These are phyloP conservation scores for Erucastrum elatum DNA, from an alignment of 345 rosid species.

Conservation along the genomic window DNA sequence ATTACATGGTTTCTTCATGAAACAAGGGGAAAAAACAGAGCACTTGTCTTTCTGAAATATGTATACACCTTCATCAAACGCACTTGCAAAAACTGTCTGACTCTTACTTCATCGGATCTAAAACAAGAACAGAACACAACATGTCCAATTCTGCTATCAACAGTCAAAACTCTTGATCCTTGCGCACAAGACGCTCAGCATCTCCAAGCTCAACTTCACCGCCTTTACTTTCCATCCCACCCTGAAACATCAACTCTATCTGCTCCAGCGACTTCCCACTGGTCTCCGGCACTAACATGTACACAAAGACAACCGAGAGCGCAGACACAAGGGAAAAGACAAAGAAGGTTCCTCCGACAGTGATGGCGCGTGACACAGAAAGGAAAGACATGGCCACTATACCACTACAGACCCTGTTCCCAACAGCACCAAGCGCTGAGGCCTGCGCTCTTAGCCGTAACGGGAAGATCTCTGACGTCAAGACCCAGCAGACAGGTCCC, in stretches of 20 bases:
- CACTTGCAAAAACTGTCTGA: conserved; percentile 22
- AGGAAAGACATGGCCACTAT: conserved; percentile 82
- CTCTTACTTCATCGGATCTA: conserved; percentile 12
- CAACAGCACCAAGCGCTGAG: conserved; percentile 72
- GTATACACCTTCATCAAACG: conserved; percentile 7
- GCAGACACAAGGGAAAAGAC: conserved; percentile 58
- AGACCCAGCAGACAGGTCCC: conserved; percentile 81
- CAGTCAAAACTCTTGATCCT: conserved; percentile 32
- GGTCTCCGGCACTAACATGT: conserved; percentile 67
- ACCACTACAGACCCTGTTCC: conserved; percentile 77
- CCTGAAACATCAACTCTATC: conserved; percentile 61
- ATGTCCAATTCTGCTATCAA: background rate
- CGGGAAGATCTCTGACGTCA: conserved; percentile 83
- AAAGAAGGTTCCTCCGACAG: conserved; percentile 69
- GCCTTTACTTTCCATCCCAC: conserved; percentile 41
- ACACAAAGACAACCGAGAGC: conserved; percentile 62
- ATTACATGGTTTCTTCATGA: conserved; percentile 22
- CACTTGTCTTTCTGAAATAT: conserved; percentile 1
- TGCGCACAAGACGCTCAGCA: conserved; percentile 68
- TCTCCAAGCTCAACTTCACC: conserved; percentile 70
- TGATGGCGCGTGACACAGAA: conserved; percentile 55
- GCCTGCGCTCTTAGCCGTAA: conserved; percentile 79
- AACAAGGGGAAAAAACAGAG: conserved; percentile 7
- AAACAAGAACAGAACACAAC: conserved; percentile 20
- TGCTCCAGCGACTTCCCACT: conserved; percentile 83